A percentile compares a stretch with the other conserved stretches of the same genome.
Conservation (phyloP, 768 basidiomycete genomes). For the Kwoniella mangroviensis region DNA sequence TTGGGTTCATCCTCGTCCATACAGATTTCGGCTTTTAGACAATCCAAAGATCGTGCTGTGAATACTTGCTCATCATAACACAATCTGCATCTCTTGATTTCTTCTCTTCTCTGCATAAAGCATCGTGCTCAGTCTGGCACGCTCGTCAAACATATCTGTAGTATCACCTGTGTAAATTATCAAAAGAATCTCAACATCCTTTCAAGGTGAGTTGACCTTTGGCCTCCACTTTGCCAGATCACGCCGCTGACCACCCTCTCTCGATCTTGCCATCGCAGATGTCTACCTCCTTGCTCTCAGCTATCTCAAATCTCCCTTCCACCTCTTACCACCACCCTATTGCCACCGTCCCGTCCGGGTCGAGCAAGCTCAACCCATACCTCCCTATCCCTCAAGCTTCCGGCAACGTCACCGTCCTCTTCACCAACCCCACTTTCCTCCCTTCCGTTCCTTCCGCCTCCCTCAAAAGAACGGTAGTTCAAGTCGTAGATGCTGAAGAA, state of each 20-base stretch:
- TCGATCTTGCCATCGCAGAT: conserved; percentile 10
- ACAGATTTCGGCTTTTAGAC: conserved; percentile 23
- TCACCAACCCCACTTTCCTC: conserved; percentile 49
- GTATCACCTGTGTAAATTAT: background rate
- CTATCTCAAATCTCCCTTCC: conserved; percentile 41
- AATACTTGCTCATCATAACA: background rate
- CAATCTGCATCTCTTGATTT: background rate
- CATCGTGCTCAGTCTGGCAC: background rate
- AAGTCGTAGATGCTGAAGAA: conserved; percentile 41
- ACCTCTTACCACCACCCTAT: conserved; percentile 48
- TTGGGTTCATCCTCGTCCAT: conserved; percentile 2
- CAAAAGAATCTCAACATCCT: conserved; percentile 11
- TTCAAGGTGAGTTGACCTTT: conserved; percentile 16
- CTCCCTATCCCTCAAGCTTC: conserved; percentile 42
- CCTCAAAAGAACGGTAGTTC: conserved; percentile 35
- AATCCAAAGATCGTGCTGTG: background rate
- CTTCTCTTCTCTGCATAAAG: background rate
- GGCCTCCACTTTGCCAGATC: conserved; percentile 14
- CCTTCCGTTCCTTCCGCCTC: conserved; percentile 40
- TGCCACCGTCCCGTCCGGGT: conserved; percentile 30
- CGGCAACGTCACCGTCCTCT: conserved; percentile 29
- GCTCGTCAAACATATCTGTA: background rate
- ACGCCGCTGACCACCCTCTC: background rate
- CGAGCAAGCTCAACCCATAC: conserved; percentile 49
- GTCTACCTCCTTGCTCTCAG: conserved; percentile 20